Conservation (phyloP, 805 yeast genomes). For the Komagataella pastoris region DNA sequence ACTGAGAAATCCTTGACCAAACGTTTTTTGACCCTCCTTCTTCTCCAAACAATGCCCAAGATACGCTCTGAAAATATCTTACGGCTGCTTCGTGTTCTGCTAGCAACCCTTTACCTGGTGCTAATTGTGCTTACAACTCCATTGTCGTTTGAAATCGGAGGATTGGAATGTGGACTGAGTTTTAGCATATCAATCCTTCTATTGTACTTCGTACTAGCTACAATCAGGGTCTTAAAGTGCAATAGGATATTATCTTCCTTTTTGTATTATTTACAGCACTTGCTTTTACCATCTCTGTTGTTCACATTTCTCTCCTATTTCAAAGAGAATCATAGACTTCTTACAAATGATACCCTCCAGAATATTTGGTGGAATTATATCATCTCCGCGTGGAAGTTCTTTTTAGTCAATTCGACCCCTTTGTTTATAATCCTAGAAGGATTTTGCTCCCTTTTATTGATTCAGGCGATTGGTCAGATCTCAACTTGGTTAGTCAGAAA, state of each 20-base stretch:
- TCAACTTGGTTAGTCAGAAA: slow-evolving; percentile 50
- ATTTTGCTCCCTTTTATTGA: slow-evolving; percentile 79
- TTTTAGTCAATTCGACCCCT: slow-evolving; percentile 74
- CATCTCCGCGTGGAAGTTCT: slow-evolving; percentile 56
- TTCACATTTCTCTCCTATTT: slow-evolving; percentile 53
- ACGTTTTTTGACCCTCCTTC: neutral
- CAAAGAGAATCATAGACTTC: slow-evolving; percentile 16
- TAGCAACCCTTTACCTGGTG: slow-evolving; percentile 48
- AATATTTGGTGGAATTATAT: slow-evolving; percentile 21
- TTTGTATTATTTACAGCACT: slow-evolving; percentile 70
- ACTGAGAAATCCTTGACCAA: neutral
- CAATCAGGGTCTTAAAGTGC: slow-evolving; percentile 44
- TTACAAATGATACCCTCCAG: slow-evolving; percentile 6
- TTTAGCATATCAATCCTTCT: slow-evolving; percentile 63
- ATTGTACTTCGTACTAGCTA: slow-evolving; percentile 60
- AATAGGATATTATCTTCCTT: slow-evolving; percentile 29
- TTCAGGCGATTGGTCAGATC: slow-evolving; percentile 84
- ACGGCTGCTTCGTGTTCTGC: slow-evolving; percentile 12
- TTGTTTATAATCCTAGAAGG: slow-evolving; percentile 86
- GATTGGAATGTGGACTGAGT: slow-evolving; percentile 77
- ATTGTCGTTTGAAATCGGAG: slow-evolving; percentile 88
- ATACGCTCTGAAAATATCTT: neutral
- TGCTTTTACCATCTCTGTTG: slow-evolving; percentile 69
- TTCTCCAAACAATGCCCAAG: neutral
- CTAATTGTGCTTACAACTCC: slow-evolving; percentile 77